Evolutionary conservation across 2,329 filamentous ascomycete species (phyloP), one percentile per base, ranked within the genome.

Genomic region (Aspergillus latus): DNA sequence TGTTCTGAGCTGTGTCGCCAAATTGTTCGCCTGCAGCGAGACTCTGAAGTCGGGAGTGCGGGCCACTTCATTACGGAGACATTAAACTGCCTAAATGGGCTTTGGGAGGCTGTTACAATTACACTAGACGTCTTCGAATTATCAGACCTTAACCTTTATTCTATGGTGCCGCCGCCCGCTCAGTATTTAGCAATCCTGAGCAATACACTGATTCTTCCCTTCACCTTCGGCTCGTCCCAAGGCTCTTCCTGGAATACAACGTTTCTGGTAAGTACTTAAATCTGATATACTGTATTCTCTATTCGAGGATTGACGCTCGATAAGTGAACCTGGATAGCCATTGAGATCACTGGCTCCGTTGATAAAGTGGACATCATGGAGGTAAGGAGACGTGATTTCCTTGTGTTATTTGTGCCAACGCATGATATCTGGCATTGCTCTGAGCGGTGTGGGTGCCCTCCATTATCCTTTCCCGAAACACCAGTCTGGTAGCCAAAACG

Each of bases 301-400:
- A 21, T 21, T 21, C 21, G 21, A 21, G 21, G 21, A 21, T 21
- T 21, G 21, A 21, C 21, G 21, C 21, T 21, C 21, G 21, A 21
- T 21, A 21, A 21, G 21, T 21, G 21, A 21, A 21, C 21, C 21
- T 21, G 21, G 10, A 13, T 37, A 54, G 48, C 34, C 15, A 30
- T 42, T 29, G 30, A 7, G 4, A 16, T 53, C 5, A 13, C 29
- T 21, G 34, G 10, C 6, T 16, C 29, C 26, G 32, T 13, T 34
- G 26, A 36, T 36, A 40, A 30, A 15, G 21, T 9, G 29, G 36
- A 54, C 52, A 16, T 50, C 9, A 59, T 59, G 57, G 57, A 59
- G 54, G 57, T 59, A 59, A 59, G 57, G 26, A 45, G 32, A 44
- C 16, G 15, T 40, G 36, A 49, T 52, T 53, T 16, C 6, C 37